phyloP scores from a whole-genome alignment of 1,139 yeast species.

The Yamadazyma trypodendri region DNA sequence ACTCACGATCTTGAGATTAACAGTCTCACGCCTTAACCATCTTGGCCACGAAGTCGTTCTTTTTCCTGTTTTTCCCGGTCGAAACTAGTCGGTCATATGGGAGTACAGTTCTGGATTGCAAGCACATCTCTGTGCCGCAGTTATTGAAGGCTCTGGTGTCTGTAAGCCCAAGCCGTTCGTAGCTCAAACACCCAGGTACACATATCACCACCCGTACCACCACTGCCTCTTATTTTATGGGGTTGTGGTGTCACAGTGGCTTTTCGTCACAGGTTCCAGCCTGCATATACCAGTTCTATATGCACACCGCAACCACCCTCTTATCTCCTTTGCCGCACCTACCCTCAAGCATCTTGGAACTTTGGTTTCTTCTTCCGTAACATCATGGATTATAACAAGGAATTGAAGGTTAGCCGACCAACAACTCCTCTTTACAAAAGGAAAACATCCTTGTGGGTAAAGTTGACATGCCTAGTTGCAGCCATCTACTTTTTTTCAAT shows the following conservation, averaged over 20 bases:
- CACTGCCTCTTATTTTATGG: no score
- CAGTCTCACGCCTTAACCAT: constrained; percentile 59
- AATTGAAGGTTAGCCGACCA: background rate
- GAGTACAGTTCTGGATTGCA: no score
- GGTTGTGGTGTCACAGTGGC: no score
- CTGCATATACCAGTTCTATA: background rate
- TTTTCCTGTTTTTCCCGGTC: no score
- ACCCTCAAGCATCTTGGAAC: background rate
- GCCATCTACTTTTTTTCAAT: background rate
- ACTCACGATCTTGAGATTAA: constrained; percentile 49
- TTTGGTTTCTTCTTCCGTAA: background rate
- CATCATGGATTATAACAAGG: background rate
- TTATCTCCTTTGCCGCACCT: background rate
- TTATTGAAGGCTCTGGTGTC: no score
- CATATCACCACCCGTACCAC: no score
- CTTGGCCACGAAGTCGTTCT: constrained; percentile 54
- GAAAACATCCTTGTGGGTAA: background rate
- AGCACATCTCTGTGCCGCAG: no score
- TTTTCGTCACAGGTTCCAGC: no score
- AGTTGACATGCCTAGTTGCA: background rate
- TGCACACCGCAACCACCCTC: background rate
- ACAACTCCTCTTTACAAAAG: background rate
- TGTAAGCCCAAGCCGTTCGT: no score
- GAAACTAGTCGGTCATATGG: no score
- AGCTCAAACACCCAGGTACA: no score